Base-by-base conservation (phyloP, 2,329 filamentous ascomycete species). In the Colletotrichum liriopes region DNA sequence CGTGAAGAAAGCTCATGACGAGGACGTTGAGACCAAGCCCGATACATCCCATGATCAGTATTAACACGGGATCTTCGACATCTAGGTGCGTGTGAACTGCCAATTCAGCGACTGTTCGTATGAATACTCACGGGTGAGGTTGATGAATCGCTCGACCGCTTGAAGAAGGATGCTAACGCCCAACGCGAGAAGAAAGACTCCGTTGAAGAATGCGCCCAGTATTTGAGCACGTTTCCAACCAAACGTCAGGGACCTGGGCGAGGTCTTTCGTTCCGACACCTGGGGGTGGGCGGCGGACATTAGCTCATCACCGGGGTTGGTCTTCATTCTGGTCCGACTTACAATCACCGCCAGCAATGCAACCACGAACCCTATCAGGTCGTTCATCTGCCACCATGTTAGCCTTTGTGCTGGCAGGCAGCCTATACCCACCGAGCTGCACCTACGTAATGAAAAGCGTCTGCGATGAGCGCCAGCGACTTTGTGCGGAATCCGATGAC, bases 131-230 rank as follows among this genome's bases (percentile, higher is more conserved):
- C 88, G 81, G 73, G 89, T 79, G 4, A 92, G 78, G 4, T 86
- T 82, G 26, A 92, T 84, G 77, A 94, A 94, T 45, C 93, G 85
- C 80, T 95, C 92, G 62, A 95, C 86, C 0, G 93, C 91, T 77
- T 95, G 93, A 3, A 95, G 82, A 43, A 93, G 87, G 61, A 95
- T 93, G 79, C 92, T 94, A 45, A 94, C 81, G 1, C 92, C 92
- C 2, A 95, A 83, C 0, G 92, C 93, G 20, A 94, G 81, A 1
- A 95, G 86, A 71, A 95, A 93, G 1, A 92, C 90, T 18, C 93
- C 93, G 77, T 95, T 95, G 86, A 95, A 95, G 80, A 95, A 95
- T 29, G 92, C 92, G 6, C 93, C 93, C 0, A 95, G 84, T 1
- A 94, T 80, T n/a, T 89, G 88, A 20, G 93, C 92, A 41, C 93